Evolutionary conservation across 345 rosid genomes (phyloP).

Genomic region (Eucalyptus sp.): DNA sequence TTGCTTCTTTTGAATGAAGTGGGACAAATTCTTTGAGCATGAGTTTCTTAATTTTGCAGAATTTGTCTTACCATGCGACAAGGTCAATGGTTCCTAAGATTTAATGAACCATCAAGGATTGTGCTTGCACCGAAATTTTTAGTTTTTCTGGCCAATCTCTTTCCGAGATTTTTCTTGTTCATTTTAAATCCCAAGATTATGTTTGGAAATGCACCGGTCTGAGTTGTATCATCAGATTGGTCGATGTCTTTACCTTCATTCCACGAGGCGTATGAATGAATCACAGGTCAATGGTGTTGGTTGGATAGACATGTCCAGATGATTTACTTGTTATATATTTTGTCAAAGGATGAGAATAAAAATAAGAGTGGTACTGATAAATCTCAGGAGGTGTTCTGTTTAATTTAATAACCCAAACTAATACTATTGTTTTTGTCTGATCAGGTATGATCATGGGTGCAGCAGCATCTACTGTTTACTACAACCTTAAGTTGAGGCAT

Average conservation of each 20-base stretch:
- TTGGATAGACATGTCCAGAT: not conserved
- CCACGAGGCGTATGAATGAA: not conserved
- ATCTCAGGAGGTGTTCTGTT: not conserved
- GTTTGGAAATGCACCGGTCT: not conserved
- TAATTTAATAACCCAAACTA: not conserved
- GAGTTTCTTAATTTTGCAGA: not conserved
- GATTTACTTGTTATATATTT: not conserved
- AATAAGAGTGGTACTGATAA: not conserved
- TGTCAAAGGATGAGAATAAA: not conserved
- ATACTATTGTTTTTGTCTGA: not conserved
- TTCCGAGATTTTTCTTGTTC: not conserved
- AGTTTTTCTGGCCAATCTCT: not conserved
- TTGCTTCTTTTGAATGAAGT: not conserved
- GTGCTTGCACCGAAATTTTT: not conserved
- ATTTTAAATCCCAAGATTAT: not conserved
- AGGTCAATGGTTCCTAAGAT: not conserved
- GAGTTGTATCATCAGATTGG: not conserved
- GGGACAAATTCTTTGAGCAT: not conserved
- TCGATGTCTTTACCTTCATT: not conserved
- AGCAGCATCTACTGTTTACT: conserved; percentile 64
- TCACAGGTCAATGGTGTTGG: not conserved
- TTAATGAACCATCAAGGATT: not conserved
- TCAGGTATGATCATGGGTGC: conserved; percentile 90
- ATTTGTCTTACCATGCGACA: not conserved
- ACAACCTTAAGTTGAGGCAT: conserved; percentile 63